A percentile compares a stretch with the other conserved stretches of the same genome.
Evolutionary conservation across 352 stramenopile genomes (phyloP).

Genomic region (Phytopythium cucurbitacearum): DNA sequence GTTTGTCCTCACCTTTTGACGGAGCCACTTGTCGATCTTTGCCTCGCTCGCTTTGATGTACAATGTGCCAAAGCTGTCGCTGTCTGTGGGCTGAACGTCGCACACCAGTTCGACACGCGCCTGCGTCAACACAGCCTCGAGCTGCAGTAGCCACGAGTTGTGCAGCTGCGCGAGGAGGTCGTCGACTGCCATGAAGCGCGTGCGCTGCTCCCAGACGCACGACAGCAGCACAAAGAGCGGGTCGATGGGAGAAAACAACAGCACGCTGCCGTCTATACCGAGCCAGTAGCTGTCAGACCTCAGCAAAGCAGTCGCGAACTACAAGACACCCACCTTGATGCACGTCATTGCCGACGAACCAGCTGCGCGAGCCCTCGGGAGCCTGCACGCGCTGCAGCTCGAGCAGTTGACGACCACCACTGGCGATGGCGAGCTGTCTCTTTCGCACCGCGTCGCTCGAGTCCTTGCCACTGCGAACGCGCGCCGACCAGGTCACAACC

Average conservation of each 20-base stretch:
- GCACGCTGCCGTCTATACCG: slow-evolving; percentile 43
- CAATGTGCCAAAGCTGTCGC: slow-evolving; percentile 39
- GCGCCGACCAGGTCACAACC: slow-evolving; percentile 45
- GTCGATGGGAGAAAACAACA: slow-evolving; percentile 64
- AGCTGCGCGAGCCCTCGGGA: slow-evolving; percentile 48
- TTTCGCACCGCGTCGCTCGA: slow-evolving; percentile 15
- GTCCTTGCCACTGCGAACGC: not conserved
- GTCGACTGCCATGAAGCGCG: slow-evolving; percentile 48
- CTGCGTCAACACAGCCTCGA: slow-evolving; percentile 18
- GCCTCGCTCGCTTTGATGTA: slow-evolving; percentile 53
- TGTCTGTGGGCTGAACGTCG: slow-evolving; percentile 47
- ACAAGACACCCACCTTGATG: slow-evolving; percentile 28
- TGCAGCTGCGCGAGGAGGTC: slow-evolving; percentile 40
- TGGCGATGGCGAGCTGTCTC: slow-evolving; percentile 56
- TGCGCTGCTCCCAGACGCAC: slow-evolving; percentile 39
- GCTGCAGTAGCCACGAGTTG: slow-evolving; percentile 58
- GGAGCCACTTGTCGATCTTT: slow-evolving; percentile 55
- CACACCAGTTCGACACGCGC: slow-evolving; percentile 40
- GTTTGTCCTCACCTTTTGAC: slow-evolving; percentile 29
- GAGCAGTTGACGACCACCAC: slow-evolving; percentile 25
- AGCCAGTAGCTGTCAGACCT: slow-evolving; percentile 1
- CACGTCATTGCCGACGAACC: slow-evolving; percentile 75
- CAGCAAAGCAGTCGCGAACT: not conserved
- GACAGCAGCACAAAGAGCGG: slow-evolving; percentile 69
- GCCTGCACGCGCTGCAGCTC: slow-evolving; percentile 60